Base-by-base conservation (phyloP, 768 basidiomycete species). In the Boletus bicolor region DNA sequence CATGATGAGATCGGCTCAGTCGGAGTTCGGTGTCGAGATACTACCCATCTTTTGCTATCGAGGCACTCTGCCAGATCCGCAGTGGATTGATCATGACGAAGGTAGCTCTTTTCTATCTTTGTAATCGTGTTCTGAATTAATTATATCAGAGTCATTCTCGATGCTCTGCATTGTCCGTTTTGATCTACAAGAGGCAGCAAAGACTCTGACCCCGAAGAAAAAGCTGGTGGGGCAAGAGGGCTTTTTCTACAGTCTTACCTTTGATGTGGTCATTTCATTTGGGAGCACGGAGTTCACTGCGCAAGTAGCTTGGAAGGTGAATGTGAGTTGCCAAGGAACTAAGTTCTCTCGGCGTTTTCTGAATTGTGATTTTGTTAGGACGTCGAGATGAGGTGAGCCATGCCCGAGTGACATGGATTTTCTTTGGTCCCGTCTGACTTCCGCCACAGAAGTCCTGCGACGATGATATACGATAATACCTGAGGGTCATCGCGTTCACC, bases 211-310 rank as follows among this genome's bases (percentile, higher is more conserved):
- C 7, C 55, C 53, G 0, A 37, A 5, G 36, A 50, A 9, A 9
- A 64, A 42, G 19, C 0, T 39, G 12, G 44, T 17, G 0, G 56
- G 49, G 11, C 30, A 30, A 32, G 7, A 0, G 1, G 62, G 62
- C 2, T 10, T 32, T n/a, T 65, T 50, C 51, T 64, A 57, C 32
- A 0, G 6, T 0, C 35, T 64, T 7, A 4, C 4, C 8, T 1
- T 62, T 21, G 55, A 51, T 7, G 59, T 64, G 41, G 52, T 64
- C 17, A 46, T 61, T 19, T 51, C 51, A 15, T 64, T 65, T 8
- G 62, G 62, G 43, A 24, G 28, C 26, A 30, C 28, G 28, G 28
- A 30, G 28, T 30, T 30, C 26, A 54, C 35, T 21, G 53, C 60
- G 11, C 60, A 59, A 11, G 53, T 59, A 4, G 58, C 59, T 4